Conservation (phyloP, 345 rosid genomes). For the Murraya paniculata region DNA sequence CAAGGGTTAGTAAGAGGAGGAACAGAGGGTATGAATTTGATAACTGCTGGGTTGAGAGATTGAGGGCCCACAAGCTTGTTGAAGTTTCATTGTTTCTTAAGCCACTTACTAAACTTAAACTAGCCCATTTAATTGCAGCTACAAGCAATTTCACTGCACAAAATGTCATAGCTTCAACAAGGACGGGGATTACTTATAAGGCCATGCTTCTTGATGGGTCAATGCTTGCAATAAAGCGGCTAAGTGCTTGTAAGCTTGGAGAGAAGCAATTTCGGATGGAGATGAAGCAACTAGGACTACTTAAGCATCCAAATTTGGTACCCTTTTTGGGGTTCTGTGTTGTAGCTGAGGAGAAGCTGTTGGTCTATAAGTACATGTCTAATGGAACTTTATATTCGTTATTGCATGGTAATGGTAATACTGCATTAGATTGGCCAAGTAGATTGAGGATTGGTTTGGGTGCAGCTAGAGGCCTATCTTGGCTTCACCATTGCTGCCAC, state of each 20-base stretch:
- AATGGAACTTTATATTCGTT: slow-evolving; percentile 67
- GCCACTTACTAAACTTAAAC: slow-evolving; percentile 75
- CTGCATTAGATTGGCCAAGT: slow-evolving; percentile 63
- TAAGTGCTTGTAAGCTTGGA: slow-evolving; percentile 49
- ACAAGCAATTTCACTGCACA: slow-evolving; percentile 62
- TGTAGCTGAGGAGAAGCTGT: slow-evolving; percentile 73
- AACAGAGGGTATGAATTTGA: slow-evolving; percentile 35
- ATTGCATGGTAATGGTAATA: slow-evolving; percentile 35
- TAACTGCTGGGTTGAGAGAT: slow-evolving; percentile 49
- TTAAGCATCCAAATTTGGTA: slow-evolving; percentile 78
- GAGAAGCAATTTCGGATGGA: slow-evolving; percentile 75
- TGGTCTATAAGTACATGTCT: slow-evolving; percentile 82
- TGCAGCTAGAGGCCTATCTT: slow-evolving; percentile 75
- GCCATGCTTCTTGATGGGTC: slow-evolving; percentile 91
- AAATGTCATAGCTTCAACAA: slow-evolving; percentile 48
- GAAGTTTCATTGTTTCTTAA: slow-evolving; percentile 88
- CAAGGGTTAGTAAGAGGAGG: slow-evolving; percentile 28
- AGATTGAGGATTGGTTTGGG: slow-evolving; percentile 76
- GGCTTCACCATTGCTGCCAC: slow-evolving; percentile 87
- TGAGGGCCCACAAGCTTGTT: slow-evolving; percentile 57
- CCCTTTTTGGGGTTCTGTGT: slow-evolving; percentile 85
- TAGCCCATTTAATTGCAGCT: slow-evolving; percentile 79
- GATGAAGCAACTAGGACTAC: slow-evolving; percentile 67
- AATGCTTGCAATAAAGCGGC: slow-evolving; percentile 74
- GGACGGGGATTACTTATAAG: slow-evolving; percentile 74